Percentiles rank a stretch among this genome's conserved stretches.
Evolutionary conservation across 345 rosid species (phyloP).

Genomic region (Rubroshorea leprosula): DNA sequence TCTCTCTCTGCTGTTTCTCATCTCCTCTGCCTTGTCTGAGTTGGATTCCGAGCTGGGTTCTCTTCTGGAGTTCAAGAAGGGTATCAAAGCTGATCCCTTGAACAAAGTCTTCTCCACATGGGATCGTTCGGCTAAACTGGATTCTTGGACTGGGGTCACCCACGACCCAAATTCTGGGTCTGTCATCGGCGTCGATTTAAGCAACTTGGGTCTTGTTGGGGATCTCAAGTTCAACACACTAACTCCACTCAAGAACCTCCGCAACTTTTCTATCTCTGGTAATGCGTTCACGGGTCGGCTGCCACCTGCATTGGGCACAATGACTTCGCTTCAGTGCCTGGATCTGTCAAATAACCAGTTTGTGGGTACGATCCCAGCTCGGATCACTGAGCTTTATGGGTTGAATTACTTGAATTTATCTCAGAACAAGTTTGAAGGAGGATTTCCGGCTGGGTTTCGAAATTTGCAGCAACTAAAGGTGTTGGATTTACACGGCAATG

Average conservation of each 20-base stretch:
- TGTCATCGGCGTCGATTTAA: constrained; percentile 48
- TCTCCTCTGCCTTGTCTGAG: constrained; percentile 20
- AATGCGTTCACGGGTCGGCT: constrained; percentile 80
- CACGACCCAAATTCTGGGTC: constrained; percentile 47
- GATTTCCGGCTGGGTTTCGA: constrained; percentile 55
- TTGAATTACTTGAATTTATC: constrained; percentile 70
- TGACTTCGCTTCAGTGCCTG: constrained; percentile 56
- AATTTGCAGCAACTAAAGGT: constrained; percentile 74
- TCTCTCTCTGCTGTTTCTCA: constrained; percentile 17
- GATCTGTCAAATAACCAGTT: constrained; percentile 81
- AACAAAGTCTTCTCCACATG: constrained; percentile 36
- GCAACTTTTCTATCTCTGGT: constrained; percentile 63
- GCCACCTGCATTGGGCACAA: constrained; percentile 66
- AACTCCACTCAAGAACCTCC: constrained; percentile 42
- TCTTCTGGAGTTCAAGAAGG: constrained; percentile 84
- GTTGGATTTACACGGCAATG: constrained; percentile 63
- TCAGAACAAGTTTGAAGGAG: constrained; percentile 55
- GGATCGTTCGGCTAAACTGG: constrained; percentile 29
- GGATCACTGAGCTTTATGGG: constrained; percentile 70
- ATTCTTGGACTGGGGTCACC: constrained; percentile 65
- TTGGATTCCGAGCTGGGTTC: constrained; percentile 50
- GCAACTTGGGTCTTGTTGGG: constrained; percentile 57
- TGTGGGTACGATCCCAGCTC: constrained; percentile 79
- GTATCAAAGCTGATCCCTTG: constrained; percentile 51
- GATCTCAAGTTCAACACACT: constrained; percentile 76